Base-by-base conservation (phyloP, 2,329 filamentous ascomycete species). In the Lithohypha guttulata region DNA sequence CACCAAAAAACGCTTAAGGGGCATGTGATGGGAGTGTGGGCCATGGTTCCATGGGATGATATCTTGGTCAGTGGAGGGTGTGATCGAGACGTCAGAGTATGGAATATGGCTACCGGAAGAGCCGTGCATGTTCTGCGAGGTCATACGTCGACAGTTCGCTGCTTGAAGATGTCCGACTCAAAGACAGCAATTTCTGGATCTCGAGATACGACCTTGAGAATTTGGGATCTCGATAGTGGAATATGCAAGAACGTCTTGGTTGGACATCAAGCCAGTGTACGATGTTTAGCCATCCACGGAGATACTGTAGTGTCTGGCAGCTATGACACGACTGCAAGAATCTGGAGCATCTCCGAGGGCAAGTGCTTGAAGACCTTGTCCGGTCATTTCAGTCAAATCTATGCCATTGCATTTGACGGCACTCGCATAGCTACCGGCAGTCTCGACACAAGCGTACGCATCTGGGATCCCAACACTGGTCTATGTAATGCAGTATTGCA, bases 11-110 rank as follows among this genome's bases (percentile, higher is more conserved):
- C 85, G 2, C 66, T 98, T 19, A 81, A 91, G 55, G 91, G 91
- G 8, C 91, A 98, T 64, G 84, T 96, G 30, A 98, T 98, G 91
- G 91, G 91, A 27, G 91, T 98, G 14, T 98, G 91, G 91, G 91
- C 91, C 34, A 96, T 98, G 89, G 86, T 98, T 17, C 91, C 91
- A 5, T 95, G 87, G 84, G 89, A 84, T 43, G 89, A 98, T 58
- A 81, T 84, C 38, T 71, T 98, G 45, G 91, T 98, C 44, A 95
- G 86, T 53, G 91, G 91, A 53, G 91, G 91, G 4, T 98, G 91
- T 58, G 91, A 98, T 64, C 77, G 91, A 44, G 91, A 98, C 57
- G 91, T 98, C 19, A 75, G 91, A 42, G 91, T 98, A 4, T 98
- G 91, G 91, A 84, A 98, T 55, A 79, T 98, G 68, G 78, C 79